phyloP scores from a whole-genome alignment of 1,284 basidiomycete species.

The Trichosporon asahii region DNA sequence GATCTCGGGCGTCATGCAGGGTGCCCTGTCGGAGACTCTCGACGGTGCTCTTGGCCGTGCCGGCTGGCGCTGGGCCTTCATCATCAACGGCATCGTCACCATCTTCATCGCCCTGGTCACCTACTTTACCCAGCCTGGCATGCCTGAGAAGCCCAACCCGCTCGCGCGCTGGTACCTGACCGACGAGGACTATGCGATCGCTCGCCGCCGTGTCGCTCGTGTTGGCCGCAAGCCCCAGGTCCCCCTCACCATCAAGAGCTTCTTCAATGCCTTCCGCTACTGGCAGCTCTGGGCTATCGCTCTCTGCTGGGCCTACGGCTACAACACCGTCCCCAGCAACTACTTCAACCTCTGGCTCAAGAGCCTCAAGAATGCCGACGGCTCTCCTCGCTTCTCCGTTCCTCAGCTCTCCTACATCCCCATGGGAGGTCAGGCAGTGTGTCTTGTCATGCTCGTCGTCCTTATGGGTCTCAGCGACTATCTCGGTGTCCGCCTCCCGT shows the following conservation, averaged over 20 bases:
- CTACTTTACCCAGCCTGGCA: conserved; percentile 15
- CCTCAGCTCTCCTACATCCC: conserved; percentile 20
- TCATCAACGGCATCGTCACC: conserved; percentile 21
- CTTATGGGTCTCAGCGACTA: conserved; percentile 16
- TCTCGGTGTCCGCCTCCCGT: conserved; percentile 19
- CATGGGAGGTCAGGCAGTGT: conserved; percentile 16
- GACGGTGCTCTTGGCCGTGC: conserved; percentile 14
- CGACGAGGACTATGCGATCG: conserved; percentile 24
- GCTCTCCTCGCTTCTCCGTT: conserved; percentile 22
- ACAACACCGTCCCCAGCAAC: conserved; percentile 20
- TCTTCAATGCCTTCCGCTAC: conserved; percentile 19
- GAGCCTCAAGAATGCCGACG: conserved; percentile 26
- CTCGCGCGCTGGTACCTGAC: conserved; percentile 27
- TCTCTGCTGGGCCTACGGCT: conserved; percentile 22
- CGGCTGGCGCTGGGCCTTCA: conserved; percentile 30
- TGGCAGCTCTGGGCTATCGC: conserved; percentile 25
- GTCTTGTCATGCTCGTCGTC: conserved; percentile 8
- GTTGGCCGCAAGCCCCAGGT: conserved; percentile 25
- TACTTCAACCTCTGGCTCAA: conserved; percentile 39
- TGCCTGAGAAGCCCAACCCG: conserved; percentile 26
- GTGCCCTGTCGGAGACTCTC: conserved; percentile 27
- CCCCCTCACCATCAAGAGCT: conserved; percentile 19
- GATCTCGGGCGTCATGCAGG: conserved; percentile 30
- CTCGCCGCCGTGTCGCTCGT: conserved; percentile 20
- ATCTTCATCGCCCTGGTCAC: conserved; percentile 18